Evolutionary conservation across 495 filamentous ascomycete genomes (phyloP).

Genomic region (Parmelia sp.): DNA sequence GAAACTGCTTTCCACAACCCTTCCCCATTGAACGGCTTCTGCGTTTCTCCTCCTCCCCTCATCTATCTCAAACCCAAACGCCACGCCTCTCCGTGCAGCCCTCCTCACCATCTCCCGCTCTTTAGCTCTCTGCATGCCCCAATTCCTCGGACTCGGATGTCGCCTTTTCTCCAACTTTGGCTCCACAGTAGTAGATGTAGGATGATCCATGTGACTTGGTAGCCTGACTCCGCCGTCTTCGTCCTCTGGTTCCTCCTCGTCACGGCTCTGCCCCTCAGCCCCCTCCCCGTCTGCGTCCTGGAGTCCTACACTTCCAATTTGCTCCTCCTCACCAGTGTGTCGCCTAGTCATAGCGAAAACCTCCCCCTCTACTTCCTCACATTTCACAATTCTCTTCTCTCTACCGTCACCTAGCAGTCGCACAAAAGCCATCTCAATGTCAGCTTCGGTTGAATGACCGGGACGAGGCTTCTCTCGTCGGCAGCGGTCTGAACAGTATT

Average conservation of each 20-base stretch:
- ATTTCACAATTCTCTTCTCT: constrained; percentile 8
- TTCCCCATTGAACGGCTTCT: constrained; percentile 33
- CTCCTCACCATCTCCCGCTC: constrained; percentile 40
- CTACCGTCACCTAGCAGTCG: constrained; percentile 4
- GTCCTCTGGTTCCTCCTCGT: constrained; percentile 30
- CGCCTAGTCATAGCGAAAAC: constrained; percentile 10
- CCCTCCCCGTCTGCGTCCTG: constrained; percentile 26
- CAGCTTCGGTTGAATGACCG: constrained; percentile 11
- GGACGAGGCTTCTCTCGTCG: constrained; percentile 21
- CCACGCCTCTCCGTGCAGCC: constrained; percentile 40
- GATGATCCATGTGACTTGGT: not conserved
- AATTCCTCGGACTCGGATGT: not conserved
- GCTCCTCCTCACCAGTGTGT: constrained; percentile 24
- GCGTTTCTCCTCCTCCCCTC: constrained; percentile 12
- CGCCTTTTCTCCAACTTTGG: not conserved
- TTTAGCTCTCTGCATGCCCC: constrained; percentile 15
- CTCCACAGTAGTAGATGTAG: constrained; percentile 21
- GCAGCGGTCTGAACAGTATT: constrained; percentile 26
- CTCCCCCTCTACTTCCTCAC: constrained; percentile 19
- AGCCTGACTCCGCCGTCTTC: constrained; percentile 11
- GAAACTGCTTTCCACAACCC: constrained; percentile 39
- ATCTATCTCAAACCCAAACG: constrained; percentile 36
- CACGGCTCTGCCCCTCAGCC: constrained; percentile 23
- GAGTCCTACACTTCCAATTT: constrained; percentile 19
- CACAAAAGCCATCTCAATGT: constrained; percentile 21